Conservation (phyloP, 2,329 filamentous ascomycete genomes). For the Fusarium domesticum region DNA sequence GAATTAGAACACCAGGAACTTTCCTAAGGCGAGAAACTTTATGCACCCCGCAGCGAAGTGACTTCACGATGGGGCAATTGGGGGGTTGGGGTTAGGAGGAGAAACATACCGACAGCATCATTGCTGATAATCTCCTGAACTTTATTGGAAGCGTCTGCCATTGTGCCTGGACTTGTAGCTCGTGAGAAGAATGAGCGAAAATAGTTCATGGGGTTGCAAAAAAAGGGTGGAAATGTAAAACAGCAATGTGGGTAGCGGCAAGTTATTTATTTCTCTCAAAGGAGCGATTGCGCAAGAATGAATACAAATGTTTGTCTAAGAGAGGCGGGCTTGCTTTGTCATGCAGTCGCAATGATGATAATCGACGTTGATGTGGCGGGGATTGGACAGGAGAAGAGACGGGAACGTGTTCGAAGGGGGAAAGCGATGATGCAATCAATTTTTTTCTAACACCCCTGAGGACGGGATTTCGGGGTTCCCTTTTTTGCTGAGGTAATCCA, state of each 20-base stretch:
- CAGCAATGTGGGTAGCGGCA: conserved; percentile 1
- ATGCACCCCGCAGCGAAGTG: neutral
- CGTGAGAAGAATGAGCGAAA: conserved; percentile 68
- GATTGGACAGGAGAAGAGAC: neutral
- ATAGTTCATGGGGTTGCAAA: conserved; percentile 55
- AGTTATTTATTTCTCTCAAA: conserved; percentile 26
- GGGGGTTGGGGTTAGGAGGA: neutral
- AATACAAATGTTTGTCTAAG: neutral
- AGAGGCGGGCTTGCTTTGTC: conserved; percentile 18
- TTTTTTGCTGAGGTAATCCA: no score
- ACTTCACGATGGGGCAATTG: neutral
- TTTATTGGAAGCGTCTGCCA: conserved; percentile 81
- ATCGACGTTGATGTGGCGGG: neutral
- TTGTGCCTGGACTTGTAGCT: conserved; percentile 60
- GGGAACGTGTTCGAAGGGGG: conserved; percentile 2
- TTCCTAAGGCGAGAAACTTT: neutral
- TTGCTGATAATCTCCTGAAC: conserved; percentile 84
- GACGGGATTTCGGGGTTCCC: neutral
- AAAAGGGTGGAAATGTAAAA: conserved; percentile 1
- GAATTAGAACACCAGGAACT: conserved; percentile 3
- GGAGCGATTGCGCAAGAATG: conserved; percentile 11
- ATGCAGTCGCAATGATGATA: conserved; percentile 12
- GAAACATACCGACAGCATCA: conserved; percentile 71
- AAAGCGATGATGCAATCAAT: conserved; percentile 27
- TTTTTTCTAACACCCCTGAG: neutral